A percentile compares a stretch with the other conserved stretches of the same genome.
Evolutionary conservation across 2,329 filamentous ascomycete genomes (phyloP).

Genomic region (Xylaria sp.): DNA sequence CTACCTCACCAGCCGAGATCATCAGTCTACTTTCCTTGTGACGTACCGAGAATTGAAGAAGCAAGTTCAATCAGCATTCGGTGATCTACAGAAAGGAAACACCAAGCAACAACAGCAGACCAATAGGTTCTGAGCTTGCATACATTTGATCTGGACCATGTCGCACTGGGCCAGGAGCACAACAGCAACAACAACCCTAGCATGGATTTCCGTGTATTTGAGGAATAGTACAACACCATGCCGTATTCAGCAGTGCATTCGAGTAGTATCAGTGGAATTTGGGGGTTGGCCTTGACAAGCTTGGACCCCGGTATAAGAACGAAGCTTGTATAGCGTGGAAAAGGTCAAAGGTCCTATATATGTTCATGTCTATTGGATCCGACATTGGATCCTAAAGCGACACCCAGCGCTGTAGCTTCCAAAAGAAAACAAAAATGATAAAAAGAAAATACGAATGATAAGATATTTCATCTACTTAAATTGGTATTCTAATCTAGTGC

Average conservation of each 20-base stretch:
- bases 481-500: background rate
- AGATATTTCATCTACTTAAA: slow-evolving; percentile 27
- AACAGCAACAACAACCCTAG: background rate
- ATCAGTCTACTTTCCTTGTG: slow-evolving; percentile 87
- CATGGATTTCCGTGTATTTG: background rate
- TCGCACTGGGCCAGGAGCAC: background rate
- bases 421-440: slow-evolving; percentile 22
- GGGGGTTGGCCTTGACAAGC: slow-evolving; percentile 1
- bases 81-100: slow-evolving; percentile 64
- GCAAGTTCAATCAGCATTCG: slow-evolving; percentile 66
- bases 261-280: background rate
- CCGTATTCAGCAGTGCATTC: slow-evolving; percentile 8
- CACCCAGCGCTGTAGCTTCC: slow-evolving; percentile 4
- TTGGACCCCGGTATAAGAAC: slow-evolving; percentile 28
- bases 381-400: slow-evolving; percentile 28
- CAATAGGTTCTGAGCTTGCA: slow-evolving; percentile 36
- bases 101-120: slow-evolving; percentile 40
- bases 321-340: slow-evolving; percentile 35
- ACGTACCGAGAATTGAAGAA: slow-evolving; percentile 89
- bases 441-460: slow-evolving; percentile 32
- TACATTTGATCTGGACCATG: background rate
- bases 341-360: slow-evolving; percentile 31
- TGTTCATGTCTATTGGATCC: slow-evolving; percentile 28
- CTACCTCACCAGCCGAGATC: slow-evolving; percentile 86
- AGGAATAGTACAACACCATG: slow-evolving; percentile 3